Evolutionary conservation across 306 rosid species (phyloP).

Genomic region (Quercus robur): DNA sequence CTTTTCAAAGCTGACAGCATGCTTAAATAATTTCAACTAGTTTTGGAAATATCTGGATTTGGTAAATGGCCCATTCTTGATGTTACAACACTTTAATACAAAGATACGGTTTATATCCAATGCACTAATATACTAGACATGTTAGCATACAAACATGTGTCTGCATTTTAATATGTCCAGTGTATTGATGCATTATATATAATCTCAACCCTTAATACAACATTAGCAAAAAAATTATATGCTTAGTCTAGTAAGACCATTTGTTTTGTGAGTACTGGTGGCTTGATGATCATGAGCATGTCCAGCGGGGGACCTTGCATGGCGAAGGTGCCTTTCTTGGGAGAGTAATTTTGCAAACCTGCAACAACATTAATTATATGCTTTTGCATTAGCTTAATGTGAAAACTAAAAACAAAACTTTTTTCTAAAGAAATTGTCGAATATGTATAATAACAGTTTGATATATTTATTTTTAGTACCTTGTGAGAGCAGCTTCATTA

Average conservation of each 20-base stretch:
- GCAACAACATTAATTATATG: not conserved
- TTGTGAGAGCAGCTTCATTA: conserved; percentile 49
- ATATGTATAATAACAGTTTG: not conserved
- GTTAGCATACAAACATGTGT: too few species aligned
- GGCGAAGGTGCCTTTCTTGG: conserved; percentile 40
- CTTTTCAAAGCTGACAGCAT: too few species aligned
- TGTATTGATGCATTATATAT: too few species aligned
- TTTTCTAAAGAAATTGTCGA: not conserved
- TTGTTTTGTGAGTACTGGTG: not conserved
- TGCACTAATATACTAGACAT: too few species aligned
- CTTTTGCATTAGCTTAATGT: not conserved
- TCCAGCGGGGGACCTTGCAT: conserved; percentile 23
- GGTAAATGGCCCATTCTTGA: not conserved
- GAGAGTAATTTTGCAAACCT: conserved; percentile 58
- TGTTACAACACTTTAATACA: not conserved
- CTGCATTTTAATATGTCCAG: too few species aligned
- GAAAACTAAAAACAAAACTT: not conserved
- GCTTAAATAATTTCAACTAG: too few species aligned
- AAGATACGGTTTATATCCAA: too few species aligned
- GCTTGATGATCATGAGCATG: not conserved
- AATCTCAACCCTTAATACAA: not conserved
- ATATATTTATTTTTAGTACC: conserved; percentile 15
- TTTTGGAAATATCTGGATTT: too few species aligned
- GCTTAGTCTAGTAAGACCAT: not conserved
- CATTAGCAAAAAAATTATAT: not conserved